Percentiles rank a stretch among this genome's conserved stretches.
These are phyloP conservation scores for Pichia sp. DNA, from an alignment of 1,139 yeast species.

Conservation along the genomic window DNA sequence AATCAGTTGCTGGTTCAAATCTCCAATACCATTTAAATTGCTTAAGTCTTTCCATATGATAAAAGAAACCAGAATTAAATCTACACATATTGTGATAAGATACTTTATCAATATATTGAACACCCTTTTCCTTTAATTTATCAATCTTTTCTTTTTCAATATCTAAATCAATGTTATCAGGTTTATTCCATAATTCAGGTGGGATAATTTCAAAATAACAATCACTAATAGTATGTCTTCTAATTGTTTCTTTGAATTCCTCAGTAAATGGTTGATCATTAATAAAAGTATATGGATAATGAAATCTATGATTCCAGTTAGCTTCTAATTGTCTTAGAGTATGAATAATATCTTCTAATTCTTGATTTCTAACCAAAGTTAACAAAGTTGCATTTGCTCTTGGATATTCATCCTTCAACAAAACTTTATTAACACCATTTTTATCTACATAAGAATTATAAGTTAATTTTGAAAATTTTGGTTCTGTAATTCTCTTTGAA, in stretches of 20 bases:
- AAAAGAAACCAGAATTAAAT: slow-evolving; percentile 45
- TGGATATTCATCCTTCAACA: slow-evolving; percentile 31
- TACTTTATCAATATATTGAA: slow-evolving; percentile 41
- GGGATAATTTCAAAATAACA: slow-evolving; percentile 37
- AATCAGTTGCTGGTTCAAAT: slow-evolving; percentile 47
- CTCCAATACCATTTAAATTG: slow-evolving; percentile 47
- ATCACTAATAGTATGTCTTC: slow-evolving; percentile 28
- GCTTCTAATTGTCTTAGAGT: slow-evolving; percentile 41
- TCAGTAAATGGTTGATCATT: slow-evolving; percentile 43
- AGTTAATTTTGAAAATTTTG: slow-evolving; percentile 41
- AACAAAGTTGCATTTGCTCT: slow-evolving; percentile 49
- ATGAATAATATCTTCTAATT: slow-evolving; percentile 34
- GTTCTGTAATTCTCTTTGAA: slow-evolving; percentile 35
- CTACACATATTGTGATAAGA: slow-evolving; percentile 55
- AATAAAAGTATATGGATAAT: slow-evolving; percentile 49
- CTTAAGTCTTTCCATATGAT: slow-evolving; percentile 41
- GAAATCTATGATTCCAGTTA: slow-evolving; percentile 44
- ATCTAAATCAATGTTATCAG: slow-evolving; percentile 35
- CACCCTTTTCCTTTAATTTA: slow-evolving; percentile 32
- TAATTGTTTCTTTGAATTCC: slow-evolving; percentile 38
- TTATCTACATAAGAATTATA: slow-evolving; percentile 24
- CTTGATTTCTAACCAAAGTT: slow-evolving; percentile 45
- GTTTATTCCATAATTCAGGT: slow-evolving; percentile 41
- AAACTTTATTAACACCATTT: slow-evolving; percentile 21
- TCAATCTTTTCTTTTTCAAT: slow-evolving; percentile 32